Evolutionary conservation across 345 rosid species (phyloP), one percentile per base, ranked within the genome.

Genomic region (Populus euphratica): DNA sequence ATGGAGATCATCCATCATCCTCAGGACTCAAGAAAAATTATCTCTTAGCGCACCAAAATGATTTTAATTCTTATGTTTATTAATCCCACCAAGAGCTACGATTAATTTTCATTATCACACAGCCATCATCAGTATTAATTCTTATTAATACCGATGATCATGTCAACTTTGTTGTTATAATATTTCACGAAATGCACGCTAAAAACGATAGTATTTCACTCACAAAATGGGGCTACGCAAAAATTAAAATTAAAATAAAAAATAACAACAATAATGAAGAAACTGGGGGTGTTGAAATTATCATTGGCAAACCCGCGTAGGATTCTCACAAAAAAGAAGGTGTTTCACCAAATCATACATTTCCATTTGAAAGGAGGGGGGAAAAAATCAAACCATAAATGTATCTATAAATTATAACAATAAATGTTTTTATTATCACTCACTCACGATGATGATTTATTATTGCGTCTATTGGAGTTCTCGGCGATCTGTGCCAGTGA

Each of bases 401-500:
- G 39, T 31, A 56, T 59, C 35, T 44, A 35, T 65, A 67, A 73
- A 72, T 6, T 5, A 21, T 59, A 52, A 11, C 14, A 2, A 1
- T 12, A 14, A 33, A 5, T 39, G 27, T 43, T 43, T 31, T 41
- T 33, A 17, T 4, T 23, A 17, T 12, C 49, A 73, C 74, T 73
- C 70, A 77, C 70, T 3, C 36, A 41, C 3, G 77, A 77, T 16
- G 68, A 50, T 2, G 78, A 27, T 6, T 39, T 77, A 21, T 25
- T 73, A 72, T 20, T 73, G 78, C 54, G 73, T 74, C 79, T 74
- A 16, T 63, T 69, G 63, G 50, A 69, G 81, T 74, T 64, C 74
- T 81, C 81, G 49, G 84, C 78, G 78, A 81, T 77, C 81, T 74
- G 84, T 5, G 81, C 86, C 56, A 87, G 85, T 38, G 81, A 82